These are phyloP conservation scores for Leucoagaricus sp. DNA, from an alignment of 1,284 basidiomycete genomes.

Conservation along the genomic window DNA sequence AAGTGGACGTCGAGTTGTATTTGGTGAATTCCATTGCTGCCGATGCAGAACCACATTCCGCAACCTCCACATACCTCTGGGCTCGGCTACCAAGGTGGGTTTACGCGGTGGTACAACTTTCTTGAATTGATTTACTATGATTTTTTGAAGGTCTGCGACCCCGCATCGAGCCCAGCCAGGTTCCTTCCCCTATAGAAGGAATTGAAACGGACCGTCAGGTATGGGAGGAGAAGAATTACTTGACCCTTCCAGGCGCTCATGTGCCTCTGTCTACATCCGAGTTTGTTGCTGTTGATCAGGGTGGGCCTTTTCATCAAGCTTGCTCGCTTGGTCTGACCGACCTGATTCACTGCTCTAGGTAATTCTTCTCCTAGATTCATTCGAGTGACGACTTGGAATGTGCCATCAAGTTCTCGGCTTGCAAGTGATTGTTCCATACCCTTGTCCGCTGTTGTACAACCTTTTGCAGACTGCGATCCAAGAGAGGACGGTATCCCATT, in stretches of 20 bases:
- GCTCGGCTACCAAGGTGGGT: slow-evolving; percentile 59
- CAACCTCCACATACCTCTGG: slow-evolving; percentile 85
- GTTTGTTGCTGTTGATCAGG: slow-evolving; percentile 91
- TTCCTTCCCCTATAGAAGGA: slow-evolving; percentile 88
- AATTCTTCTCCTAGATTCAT: slow-evolving; percentile 87
- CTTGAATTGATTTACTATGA: neutral
- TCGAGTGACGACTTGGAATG: slow-evolving; percentile 85
- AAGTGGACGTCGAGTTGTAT: neutral
- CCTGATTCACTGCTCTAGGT: slow-evolving; percentile 34
- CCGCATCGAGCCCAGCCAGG: slow-evolving; percentile 87
- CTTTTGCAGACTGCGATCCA: slow-evolving; percentile 84
- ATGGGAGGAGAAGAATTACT: slow-evolving; percentile 80
- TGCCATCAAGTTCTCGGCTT: slow-evolving; percentile 83
- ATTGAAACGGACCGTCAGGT: slow-evolving; percentile 83
- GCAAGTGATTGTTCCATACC: slow-evolving; percentile 86
- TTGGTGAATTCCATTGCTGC: slow-evolving; percentile 1
- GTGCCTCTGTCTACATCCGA: slow-evolving; percentile 88
- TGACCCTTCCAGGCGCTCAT: slow-evolving; percentile 75
- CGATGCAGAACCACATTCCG: slow-evolving; percentile 54
- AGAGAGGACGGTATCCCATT: slow-evolving; percentile 84
- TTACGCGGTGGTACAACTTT: no score
- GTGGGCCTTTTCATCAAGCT: slow-evolving; percentile 37
- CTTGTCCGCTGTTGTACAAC: slow-evolving; percentile 85
- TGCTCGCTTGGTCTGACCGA: neutral
- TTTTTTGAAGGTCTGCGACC: slow-evolving; percentile 63